Base-by-base conservation (phyloP, 2,329 filamentous ascomycete genomes). In the Knoxdaviesia capensis region DNA sequence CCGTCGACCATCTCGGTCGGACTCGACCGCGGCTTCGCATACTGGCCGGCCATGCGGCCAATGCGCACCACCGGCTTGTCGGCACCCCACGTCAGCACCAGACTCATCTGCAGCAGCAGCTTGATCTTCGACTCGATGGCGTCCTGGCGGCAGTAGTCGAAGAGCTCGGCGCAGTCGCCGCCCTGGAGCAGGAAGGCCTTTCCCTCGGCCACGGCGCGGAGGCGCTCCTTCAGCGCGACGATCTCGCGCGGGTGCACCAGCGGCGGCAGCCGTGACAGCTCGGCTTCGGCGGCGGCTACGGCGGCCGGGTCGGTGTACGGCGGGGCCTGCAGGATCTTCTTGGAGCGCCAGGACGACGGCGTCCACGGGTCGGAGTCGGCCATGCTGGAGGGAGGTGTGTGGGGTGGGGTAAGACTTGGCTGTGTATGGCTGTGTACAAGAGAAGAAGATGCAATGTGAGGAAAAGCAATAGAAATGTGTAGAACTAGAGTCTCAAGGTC, bases 51-150 rank as follows among this genome's bases (percentile, higher is more conserved):
- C 77, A 96, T 94, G 46, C 90, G 77, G 10, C 85, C 90, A 53
- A 98, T 93, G 50, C 90, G 77, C 39, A 98, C 85, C 4, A 98
- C 86, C 5, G 83, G 82, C 61, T 76, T 77, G 60, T 71, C 68
- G 45, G 69, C 69, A 50, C 84, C 90, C 80, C 87, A 94, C 57
- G 96, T 87, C 46, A 98, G 68, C 1, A 98, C 84, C 51, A 98
- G 64, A 49, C 84, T 93, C 88, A 98, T 96, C 63, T 98, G 90
- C 45, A 98, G 66, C 31, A 98, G 71, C 30, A 98, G 73, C 63
- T 96, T 96, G 59, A 96, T 85, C 67, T 96, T 98, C 48, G 84
- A 80, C 61, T 96, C 86, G 51, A 98, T 94, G 49, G 82, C 80
- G 9, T 73, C 71, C 56, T 86, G 80, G 52, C 82, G 78, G 60